Percentiles rank a stretch among this genome's conserved stretches.
These are phyloP conservation scores for Zygoascus tannicola DNA, from an alignment of 805 yeast species.

Conservation along the genomic window DNA sequence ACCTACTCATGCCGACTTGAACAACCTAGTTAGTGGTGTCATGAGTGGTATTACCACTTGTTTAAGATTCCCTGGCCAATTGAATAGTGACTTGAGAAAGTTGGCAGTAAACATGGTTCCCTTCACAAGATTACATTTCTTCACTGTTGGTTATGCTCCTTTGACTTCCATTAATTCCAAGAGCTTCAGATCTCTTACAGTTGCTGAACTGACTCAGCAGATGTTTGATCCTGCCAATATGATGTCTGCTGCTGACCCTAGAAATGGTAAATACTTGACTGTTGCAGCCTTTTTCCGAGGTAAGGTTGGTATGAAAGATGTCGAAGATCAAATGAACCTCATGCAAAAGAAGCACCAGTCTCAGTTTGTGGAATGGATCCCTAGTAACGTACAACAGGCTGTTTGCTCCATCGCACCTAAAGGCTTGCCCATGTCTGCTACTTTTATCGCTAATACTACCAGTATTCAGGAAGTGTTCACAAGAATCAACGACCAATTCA, in stretches of 20 bases:
- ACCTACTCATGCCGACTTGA: slow-evolving; percentile 73
- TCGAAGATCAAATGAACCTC: slow-evolving; percentile 84
- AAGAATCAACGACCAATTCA: slow-evolving; percentile 82
- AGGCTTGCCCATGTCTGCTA: slow-evolving; percentile 80
- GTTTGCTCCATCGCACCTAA: slow-evolving; percentile 86
- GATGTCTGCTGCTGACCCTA: slow-evolving; percentile 94
- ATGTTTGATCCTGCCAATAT: slow-evolving; percentile 85
- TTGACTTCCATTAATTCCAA: slow-evolving; percentile 72
- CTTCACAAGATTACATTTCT: slow-evolving; percentile 90
- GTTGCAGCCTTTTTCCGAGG: slow-evolving; percentile 94
- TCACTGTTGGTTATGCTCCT: slow-evolving; percentile 94
- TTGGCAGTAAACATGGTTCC: slow-evolving; percentile 92
- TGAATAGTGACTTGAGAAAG: slow-evolving; percentile 86
- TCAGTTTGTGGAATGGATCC: slow-evolving; percentile 92
- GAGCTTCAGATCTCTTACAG: slow-evolving; percentile 74
- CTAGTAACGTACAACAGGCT: slow-evolving; percentile 89
- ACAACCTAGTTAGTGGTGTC: slow-evolving; percentile 75
- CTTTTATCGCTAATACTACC: slow-evolving; percentile 88
- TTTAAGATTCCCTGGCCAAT: slow-evolving; percentile 89
- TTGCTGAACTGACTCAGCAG: slow-evolving; percentile 88
- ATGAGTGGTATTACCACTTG: slow-evolving; percentile 96
- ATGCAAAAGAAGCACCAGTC: slow-evolving; percentile 74
- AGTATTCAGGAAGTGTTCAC: slow-evolving; percentile 85
- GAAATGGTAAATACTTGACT: slow-evolving; percentile 82
- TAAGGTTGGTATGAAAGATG: slow-evolving; percentile 84